Evolutionary conservation across 179 eudicot genomes (phyloP), one percentile per base, ranked within the genome.

Genomic region (Camellia oleifera): DNA sequence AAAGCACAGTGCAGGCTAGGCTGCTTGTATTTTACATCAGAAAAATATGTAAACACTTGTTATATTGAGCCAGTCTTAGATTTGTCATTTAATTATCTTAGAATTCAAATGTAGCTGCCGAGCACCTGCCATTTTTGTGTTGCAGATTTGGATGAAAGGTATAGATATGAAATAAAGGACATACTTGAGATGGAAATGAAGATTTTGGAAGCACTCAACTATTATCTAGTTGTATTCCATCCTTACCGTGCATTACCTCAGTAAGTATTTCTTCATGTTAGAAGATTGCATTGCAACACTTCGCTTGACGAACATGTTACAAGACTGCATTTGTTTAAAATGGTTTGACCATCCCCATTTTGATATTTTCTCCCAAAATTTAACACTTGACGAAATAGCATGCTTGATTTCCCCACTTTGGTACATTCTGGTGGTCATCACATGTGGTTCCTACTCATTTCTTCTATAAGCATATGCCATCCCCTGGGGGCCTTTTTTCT

Each of bases 101-200:
- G 20, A 60, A 56, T 65, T 50, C 50, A 45, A 52, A 12, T 15
- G 12, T 32, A 69, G 60, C 57, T 70, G 61, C 77, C 84, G 72
- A 83, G 74, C 72, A 70, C 10, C 69, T 82, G 66, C 56, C 10
- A 20, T 67, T 81, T 61, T 71, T 66, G 66, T 65, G 81, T 78
- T 72, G 87, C 95, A 96, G 98, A 90, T 85, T 76, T 89, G 3
- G 96, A 91, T 75, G 97, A 94, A 15, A 88, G 90, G 90, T 93
- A 86, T 82, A 89, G 91, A 40, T 93, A 82, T 88, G 99, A 96
- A 80, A 94, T 89, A 75, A 96, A 96, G 85, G 99, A 96, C 81
- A 91, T 96, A 85, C 97, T 94, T 74, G 98, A 96, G 85, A 96
- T 94, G 99, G 99, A 96, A 86, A 96, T 96, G 99, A 96, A 90